These are phyloP conservation scores for Aspergillus uvarum DNA, from an alignment of 2,329 filamentous ascomycete genomes.

Conservation along the genomic window DNA sequence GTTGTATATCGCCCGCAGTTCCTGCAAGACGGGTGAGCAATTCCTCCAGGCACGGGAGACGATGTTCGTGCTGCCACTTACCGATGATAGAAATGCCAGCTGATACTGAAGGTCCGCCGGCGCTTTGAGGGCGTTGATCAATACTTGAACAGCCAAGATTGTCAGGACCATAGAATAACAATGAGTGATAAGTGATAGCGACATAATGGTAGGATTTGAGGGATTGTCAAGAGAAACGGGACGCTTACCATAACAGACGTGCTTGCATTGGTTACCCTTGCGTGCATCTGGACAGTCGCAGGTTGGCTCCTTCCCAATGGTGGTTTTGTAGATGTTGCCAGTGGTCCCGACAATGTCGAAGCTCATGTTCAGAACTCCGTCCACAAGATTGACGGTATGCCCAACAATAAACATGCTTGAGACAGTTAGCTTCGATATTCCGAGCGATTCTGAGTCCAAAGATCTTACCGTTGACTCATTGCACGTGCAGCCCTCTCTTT, in stretches of 20 bases:
- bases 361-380: conserved; percentile 49
- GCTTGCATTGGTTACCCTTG: conserved; percentile 64
- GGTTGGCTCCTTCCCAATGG: conserved; percentile 51
- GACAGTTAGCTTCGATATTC: not conserved
- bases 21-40: conserved; percentile 31
- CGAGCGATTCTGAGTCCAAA: not conserved
- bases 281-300: conserved; percentile 57
- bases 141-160: conserved; percentile 42
- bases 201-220: not conserved
- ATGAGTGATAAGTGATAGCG: conserved; percentile 3
- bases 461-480: conserved; percentile 45
- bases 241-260: conserved; percentile 56
- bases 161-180: conserved; percentile 16
- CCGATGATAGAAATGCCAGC: conserved; percentile 56
- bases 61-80: conserved; percentile 22
- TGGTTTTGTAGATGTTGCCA: conserved; percentile 62
- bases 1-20: conserved; percentile 57
- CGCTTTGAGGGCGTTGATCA: conserved; percentile 59
- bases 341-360: conserved; percentile 61
- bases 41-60: not conserved
- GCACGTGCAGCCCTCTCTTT: conserved; percentile 51
- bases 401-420: conserved; percentile 58
- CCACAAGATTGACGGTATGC: conserved; percentile 46
- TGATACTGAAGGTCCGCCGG: conserved; percentile 58
- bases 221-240: not conserved